Conservation (phyloP, 768 basidiomycete genomes). For the Serendipita sp. region DNA sequence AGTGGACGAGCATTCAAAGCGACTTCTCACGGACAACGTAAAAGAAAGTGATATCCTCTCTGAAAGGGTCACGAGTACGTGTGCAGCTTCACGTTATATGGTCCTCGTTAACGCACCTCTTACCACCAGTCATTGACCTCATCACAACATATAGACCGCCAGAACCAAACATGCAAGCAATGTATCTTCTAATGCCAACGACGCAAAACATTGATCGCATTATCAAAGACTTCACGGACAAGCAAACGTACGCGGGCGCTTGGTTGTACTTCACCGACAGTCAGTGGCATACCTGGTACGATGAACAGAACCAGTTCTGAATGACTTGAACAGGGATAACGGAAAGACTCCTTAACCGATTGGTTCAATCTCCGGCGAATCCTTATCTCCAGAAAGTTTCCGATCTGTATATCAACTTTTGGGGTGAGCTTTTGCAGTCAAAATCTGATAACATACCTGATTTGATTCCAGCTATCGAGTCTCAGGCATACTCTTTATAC, state of each 20-base stretch:
- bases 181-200: constrained; percentile 92
- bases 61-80: constrained; percentile 90
- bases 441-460: constrained; percentile 8
- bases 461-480: constrained; percentile 51
- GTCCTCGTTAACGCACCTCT: neutral
- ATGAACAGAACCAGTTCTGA: neutral
- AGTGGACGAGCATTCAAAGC: constrained; percentile 84
- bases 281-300: constrained; percentile 20
- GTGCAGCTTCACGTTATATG: neutral
- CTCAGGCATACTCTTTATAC: constrained; percentile 69
- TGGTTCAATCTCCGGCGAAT: constrained; percentile 63
- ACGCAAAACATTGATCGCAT: constrained; percentile 85
- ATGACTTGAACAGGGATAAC: constrained; percentile 39
- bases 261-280: constrained; percentile 93
- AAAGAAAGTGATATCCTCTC: constrained; percentile 89
- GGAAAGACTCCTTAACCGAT: constrained; percentile 58
- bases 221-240: constrained; percentile 61
- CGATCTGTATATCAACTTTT: constrained; percentile 87
- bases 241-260: constrained; percentile 63
- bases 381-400: constrained; percentile 60
- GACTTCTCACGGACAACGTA: constrained; percentile 66
- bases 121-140: constrained; percentile 73
- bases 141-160: constrained; percentile 72
- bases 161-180: constrained; percentile 73
- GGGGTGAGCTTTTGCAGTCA: constrained; percentile 41